A percentile compares a stretch with the other conserved stretches of the same genome.
Evolutionary conservation across 257 asterid species (phyloP).

Genomic region (Nicotiana obtusifolia): DNA sequence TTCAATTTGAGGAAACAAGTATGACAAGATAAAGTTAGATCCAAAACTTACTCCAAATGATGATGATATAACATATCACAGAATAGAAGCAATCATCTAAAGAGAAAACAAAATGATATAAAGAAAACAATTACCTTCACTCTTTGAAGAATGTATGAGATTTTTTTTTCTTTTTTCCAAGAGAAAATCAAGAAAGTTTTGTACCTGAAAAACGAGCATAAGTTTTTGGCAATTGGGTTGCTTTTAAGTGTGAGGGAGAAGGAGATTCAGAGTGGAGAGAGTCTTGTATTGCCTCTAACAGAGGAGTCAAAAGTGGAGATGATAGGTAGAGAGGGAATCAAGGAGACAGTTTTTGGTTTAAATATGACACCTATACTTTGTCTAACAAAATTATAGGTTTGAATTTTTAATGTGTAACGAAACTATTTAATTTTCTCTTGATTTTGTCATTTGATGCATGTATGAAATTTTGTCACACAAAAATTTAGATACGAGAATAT

Average conservation of each 20-base stretch:
- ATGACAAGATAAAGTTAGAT: neutral
- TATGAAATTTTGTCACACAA: too few species aligned
- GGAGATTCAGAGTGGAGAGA: neutral
- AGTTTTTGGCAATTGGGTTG: neutral
- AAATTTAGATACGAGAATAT: too few species aligned
- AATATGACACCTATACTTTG: neutral
- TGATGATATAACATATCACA: neutral
- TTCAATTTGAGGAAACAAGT: neutral
- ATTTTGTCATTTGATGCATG: neutral
- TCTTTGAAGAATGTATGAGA: neutral
- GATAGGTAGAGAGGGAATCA: conserved; percentile 17
- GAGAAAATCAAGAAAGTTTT: neutral
- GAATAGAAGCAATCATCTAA: neutral
- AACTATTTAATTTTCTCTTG: neutral
- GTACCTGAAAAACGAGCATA: neutral
- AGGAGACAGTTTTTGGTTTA: conserved; percentile 12
- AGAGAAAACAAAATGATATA: neutral
- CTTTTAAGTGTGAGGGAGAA: neutral
- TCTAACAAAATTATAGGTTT: neutral
- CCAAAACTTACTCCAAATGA: neutral
- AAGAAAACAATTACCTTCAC: neutral
- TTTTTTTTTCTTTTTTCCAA: neutral
- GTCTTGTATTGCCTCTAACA: neutral
- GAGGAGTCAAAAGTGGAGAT: conserved; percentile 8
- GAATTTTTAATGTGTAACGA: neutral